Conservation (phyloP, 106 monocot species). For the Dendrobium chrysotoxum region DNA sequence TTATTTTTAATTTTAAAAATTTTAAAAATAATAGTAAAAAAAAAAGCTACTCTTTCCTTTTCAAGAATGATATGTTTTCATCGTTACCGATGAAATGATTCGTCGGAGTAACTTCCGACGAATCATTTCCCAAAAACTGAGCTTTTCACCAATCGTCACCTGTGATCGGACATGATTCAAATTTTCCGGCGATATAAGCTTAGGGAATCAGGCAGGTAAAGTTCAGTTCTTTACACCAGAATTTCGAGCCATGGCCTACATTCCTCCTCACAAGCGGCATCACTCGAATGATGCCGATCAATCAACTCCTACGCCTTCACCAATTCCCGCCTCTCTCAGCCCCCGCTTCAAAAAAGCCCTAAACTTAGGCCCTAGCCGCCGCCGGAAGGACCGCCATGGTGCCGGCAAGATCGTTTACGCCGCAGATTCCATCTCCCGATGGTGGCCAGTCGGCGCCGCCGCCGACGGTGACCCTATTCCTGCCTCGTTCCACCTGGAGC, state of each 20-base stretch:
- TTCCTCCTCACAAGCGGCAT: constrained; percentile 49
- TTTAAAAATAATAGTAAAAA: no score
- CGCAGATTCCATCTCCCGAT: constrained; percentile 21
- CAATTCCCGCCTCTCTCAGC: constrained; percentile 8
- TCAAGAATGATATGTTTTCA: no score
- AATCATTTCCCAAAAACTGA: no score
- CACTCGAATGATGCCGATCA: constrained; percentile 7
- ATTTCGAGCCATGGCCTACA: constrained; percentile 21
- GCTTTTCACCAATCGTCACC: no score
- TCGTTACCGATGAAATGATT: no score
- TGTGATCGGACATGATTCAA: no score
- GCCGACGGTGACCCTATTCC: constrained; percentile 5
- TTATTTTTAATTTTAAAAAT: no score
- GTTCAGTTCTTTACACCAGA: no score
- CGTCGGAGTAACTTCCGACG: no score
- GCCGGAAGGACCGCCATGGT: neutral
- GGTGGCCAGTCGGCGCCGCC: constrained; percentile 8
- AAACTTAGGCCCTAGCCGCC: neutral
- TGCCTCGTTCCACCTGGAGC: constrained; percentile 14
- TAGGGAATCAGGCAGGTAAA: no score
- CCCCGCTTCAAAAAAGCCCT: constrained; percentile 12
- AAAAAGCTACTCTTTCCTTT: no score
- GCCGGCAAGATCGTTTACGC: constrained; percentile 23
- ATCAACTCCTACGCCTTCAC: constrained; percentile 4
- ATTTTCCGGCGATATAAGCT: no score